Evolutionary conservation across 257 asterid genomes (phyloP), one percentile per base, ranked within the genome.

Genomic region (Lycium barbarum): DNA sequence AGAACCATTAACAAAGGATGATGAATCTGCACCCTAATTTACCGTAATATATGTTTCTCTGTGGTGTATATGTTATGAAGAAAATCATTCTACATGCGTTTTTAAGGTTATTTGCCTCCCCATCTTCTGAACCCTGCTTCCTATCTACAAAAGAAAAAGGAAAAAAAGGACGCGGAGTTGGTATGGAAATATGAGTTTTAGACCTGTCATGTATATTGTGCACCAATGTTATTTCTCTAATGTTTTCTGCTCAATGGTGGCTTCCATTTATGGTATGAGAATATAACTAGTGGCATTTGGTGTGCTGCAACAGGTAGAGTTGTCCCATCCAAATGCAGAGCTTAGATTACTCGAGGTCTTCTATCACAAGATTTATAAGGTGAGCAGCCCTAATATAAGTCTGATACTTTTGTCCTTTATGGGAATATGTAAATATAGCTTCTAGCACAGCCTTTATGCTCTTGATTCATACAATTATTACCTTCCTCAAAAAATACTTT

Each of bases 351-450:
- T 90, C 6, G 93, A 90, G 70, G 93, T 90, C 67, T 90, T 90
- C 89, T 90, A 90, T 84, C 91, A 90, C 91, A 90, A 90, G 88
- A 90, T 90, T 58, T 90, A 90, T 54, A 90, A 90, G 93, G 93
- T 90, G 84, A 85, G 79, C 14, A 55, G 53, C 70, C 38, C 53
- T 78, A 76, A 78, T 53, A 65, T 20, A 35, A 38, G 79, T 70
- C 17, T 11, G 8, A 40, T 17, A 70, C 20, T 40, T 68, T 40
- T 40, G 79, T 4, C 79, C 15, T 70, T 40, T 38, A 40, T 18
- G 17, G 47, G 54, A 70, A 17, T 40, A 54, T 40, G 15, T 70
- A 70, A 18, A 40, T 40, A 40, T 70, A 54, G 15, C 54, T 40
- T 43, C 79, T 70, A 70, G 79, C 54, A 70, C 54, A 36, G 79